Base-by-base conservation (phyloP, 768 basidiomycete species). In the Suillus weaverae region DNA sequence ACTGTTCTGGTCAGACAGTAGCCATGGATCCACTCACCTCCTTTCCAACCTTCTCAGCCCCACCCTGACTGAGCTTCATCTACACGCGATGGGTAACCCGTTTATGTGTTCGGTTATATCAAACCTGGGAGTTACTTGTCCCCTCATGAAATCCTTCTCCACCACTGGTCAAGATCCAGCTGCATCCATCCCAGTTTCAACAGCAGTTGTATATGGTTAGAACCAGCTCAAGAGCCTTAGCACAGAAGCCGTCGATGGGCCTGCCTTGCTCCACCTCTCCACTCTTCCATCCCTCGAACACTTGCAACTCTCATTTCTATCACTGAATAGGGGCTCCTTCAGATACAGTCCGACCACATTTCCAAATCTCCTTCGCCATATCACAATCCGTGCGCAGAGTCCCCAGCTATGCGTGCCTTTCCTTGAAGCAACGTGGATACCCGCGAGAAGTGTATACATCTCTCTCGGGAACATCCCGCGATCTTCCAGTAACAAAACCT, bases 401-500 rank as follows among this genome's bases (percentile, higher is more conserved):
- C 1, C 11, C 2, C 32, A 54, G 32, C 5, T n/a, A 33, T 54
- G 53, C 32, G 5, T 33, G 3, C 32, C 53, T 11, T 33, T 33
- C 32, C 32, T 54, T n/a, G 5, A 54, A 33, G 20, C 10, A 54
- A 54, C 32, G 10, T 33, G 53, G 53, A 54, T 33, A 13, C 5
- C 32, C 6, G 32, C 32, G 32, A 33, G 53, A 33, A 33, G 32
- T 6, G 5, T 33, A 33, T n/a, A 2, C 32, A 33, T 53, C 5
- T 32, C 18, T 53, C 51, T 53, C 30, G 30, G 51, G 2, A 33
- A 33, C 53, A 3, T 33, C 11, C 53, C 32, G 20, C 33, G 32
- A 33, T 54, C 53, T 54, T 54, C 11, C 53, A 54, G 20, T 33
- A n/a, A 33, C 83, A 35, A 65, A 67, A 5, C 56, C 62, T 33